These are phyloP conservation scores for Phytophthora parvispora DNA, from an alignment of 352 stramenopile genomes.

Conservation along the genomic window DNA sequence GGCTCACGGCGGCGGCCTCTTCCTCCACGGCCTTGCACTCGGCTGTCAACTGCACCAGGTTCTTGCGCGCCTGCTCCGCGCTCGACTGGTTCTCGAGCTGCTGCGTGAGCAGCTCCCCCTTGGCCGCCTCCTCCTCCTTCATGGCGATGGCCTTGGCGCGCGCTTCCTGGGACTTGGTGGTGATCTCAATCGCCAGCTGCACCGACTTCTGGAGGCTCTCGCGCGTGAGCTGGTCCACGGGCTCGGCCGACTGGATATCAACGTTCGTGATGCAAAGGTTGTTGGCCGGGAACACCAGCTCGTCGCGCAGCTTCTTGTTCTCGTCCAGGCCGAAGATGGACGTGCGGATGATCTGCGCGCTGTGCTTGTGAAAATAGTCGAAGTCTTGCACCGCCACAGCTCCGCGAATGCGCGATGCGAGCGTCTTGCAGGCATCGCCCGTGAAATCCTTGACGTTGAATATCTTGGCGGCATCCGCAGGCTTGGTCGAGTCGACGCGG, in stretches of 20 bases:
- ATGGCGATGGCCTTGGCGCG: constrained; percentile 81
- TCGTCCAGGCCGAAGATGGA: constrained; percentile 83
- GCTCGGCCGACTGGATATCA: constrained; percentile 84
- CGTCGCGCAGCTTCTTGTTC: constrained; percentile 57
- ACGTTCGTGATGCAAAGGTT: constrained; percentile 88
- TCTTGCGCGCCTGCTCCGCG: constrained; percentile 79
- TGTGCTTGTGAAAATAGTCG: constrained; percentile 90
- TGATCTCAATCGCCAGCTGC: constrained; percentile 89
- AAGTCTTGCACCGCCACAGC: constrained; percentile 80
- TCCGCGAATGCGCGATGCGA: constrained; percentile 80
- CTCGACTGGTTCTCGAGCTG: constrained; percentile 85
- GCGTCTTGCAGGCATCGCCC: constrained; percentile 84
- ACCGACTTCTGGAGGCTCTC: constrained; percentile 87
- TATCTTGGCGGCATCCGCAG: constrained; percentile 69
- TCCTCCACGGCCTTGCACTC: constrained; percentile 80
- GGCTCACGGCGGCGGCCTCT: constrained; percentile 70
- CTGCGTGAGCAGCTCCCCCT: constrained; percentile 75
- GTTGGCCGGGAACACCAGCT: constrained; percentile 78
- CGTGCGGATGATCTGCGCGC: constrained; percentile 80
- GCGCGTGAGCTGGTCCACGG: constrained; percentile 76
- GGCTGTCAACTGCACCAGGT: constrained; percentile 77
- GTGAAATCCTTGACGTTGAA: constrained; percentile 90
- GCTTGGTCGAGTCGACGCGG: constrained; percentile 61
- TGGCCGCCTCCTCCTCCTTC: constrained; percentile 87
- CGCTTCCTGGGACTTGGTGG: constrained; percentile 85